Base-by-base conservation (phyloP, 768 basidiomycete genomes). In the Trametes sanguinea region DNA sequence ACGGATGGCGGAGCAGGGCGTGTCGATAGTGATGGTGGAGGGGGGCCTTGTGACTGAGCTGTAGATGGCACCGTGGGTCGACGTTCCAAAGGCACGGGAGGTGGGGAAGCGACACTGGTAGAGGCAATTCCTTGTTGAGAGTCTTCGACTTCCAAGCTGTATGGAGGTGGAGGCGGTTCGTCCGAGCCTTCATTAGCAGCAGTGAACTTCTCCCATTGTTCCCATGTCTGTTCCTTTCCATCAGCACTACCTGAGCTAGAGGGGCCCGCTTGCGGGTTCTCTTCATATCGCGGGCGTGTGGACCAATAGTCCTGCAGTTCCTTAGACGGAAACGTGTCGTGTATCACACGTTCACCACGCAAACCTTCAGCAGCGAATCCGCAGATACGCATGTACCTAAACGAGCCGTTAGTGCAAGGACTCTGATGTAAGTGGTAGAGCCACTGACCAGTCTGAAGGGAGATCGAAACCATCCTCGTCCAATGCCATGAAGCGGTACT, bases 381-480 rank as follows among this genome's bases (percentile, higher is more conserved):
- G 67, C 81, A 83, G 54, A 92, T 85, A 22, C 90, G 83, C 88
- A 90, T 90, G 71, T 89, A 90, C 86, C 85, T 87, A 33, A 35
- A 47, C 35, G 32, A 51, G 47, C 27, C 56, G 54, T 61, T 43
- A 64, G 45, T 39, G 8, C 39, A 13, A 7, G 39, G 39, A 39
- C 16, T 22, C 22, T 22, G 22, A 22, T 22, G 22, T 22, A 47
- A 10, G 44, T 63, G 14, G 32, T 16, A 57, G 54, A 22, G 22
- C 22, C 62, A 78, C 80, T 67, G 68, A 89, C 92, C 92, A 94
- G 75, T 94, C 92, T 30, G 87, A 76, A 1, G 91, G 90, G 16
- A 92, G 71, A 63, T 89, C 87, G 66, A 85, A 81, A 3, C 90
- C 91, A 66, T 93, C 92, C 62, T 81, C 85, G 67, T 94, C 92